phyloP scores from a whole-genome alignment of 176 grass and related monocot genomes.

The Guadua angustifolia region DNA sequence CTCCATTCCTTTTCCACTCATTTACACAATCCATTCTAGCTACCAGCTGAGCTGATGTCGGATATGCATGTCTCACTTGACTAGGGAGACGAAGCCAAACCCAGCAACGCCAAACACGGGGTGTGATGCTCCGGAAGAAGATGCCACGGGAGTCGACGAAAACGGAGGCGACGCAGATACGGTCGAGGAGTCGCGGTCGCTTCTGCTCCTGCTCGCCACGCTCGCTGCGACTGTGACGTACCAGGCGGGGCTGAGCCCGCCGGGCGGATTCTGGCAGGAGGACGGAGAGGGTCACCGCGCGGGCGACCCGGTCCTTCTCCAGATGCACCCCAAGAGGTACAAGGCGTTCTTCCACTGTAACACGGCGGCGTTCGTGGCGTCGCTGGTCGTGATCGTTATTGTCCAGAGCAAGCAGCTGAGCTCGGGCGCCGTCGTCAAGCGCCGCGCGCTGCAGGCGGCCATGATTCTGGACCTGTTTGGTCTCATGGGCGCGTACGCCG shows the following conservation, averaged over 20 bases:
- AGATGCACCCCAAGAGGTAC: background rate
- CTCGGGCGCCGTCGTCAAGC: background rate
- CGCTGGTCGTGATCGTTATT: conserved; percentile 41
- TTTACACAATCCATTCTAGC: too few relatives aligned
- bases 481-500: conserved; percentile 36
- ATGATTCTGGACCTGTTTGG: conserved; percentile 38
- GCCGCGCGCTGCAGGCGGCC: conserved; percentile 13
- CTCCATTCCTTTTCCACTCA: background rate
- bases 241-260: conserved; percentile 1
- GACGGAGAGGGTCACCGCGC: too few relatives aligned
- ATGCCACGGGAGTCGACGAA: background rate
- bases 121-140: background rate
- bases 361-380: conserved; percentile 36
- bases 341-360: conserved; percentile 47
- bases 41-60: background rate
- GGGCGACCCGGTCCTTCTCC: background rate
- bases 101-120: background rate
- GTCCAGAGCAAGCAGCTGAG: conserved; percentile 32
- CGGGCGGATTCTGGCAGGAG: background rate
- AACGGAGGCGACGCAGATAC: background rate
- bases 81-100: background rate
- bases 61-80: background rate
- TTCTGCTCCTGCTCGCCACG: conserved; percentile 20
- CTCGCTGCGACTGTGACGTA: background rate
- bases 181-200: background rate